phyloP scores from a whole-genome alignment of 768 basidiomycete species.

The Boletus bicolor region DNA sequence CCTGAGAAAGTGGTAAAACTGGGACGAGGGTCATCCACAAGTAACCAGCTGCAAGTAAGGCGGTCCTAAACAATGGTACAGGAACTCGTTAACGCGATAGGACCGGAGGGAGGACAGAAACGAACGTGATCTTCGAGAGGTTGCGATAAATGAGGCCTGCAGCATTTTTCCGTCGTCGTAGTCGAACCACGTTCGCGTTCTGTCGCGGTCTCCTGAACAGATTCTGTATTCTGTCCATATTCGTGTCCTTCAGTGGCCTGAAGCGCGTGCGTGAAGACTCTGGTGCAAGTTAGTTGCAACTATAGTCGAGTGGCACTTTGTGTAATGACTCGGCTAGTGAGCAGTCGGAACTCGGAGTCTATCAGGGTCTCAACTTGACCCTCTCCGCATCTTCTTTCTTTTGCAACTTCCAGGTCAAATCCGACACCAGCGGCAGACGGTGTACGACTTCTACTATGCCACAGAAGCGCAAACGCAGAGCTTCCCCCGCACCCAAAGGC shows the following conservation, averaged over 20 bases:
- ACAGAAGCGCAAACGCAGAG: conserved; percentile 56
- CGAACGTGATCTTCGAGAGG: conserved; percentile 33
- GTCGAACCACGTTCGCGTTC: conserved; percentile 38
- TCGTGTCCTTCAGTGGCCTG: neutral
- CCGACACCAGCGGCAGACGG: neutral
- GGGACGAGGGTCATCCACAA: conserved; percentile 86
- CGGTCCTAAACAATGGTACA: conserved; percentile 38
- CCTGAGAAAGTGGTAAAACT: conserved; percentile 54
- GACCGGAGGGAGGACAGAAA: neutral
- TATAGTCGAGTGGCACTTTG: too few species aligned
- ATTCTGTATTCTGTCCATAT: conserved; percentile 24
- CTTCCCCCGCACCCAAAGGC: conserved; percentile 46
- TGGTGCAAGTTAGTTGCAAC: too few species aligned
- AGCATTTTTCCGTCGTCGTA: conserved; percentile 44
- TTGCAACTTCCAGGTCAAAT: conserved; percentile 5
- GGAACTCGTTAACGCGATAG: conserved; percentile 1
- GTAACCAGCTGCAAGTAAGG: conserved; percentile 64
- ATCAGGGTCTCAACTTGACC: conserved; percentile 16
- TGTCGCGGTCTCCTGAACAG: conserved; percentile 18
- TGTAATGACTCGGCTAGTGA: conserved; percentile 1
- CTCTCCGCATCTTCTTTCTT: conserved; percentile 10
- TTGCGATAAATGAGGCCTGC: conserved; percentile 31
- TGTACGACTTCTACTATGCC: conserved; percentile 39
- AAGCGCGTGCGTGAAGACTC: neutral
- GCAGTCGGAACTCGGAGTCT: conserved; percentile 23